Evolutionary conservation across 805 yeast genomes (phyloP), one percentile per base, ranked within the genome.

Genomic region (Starmerella apis): DNA sequence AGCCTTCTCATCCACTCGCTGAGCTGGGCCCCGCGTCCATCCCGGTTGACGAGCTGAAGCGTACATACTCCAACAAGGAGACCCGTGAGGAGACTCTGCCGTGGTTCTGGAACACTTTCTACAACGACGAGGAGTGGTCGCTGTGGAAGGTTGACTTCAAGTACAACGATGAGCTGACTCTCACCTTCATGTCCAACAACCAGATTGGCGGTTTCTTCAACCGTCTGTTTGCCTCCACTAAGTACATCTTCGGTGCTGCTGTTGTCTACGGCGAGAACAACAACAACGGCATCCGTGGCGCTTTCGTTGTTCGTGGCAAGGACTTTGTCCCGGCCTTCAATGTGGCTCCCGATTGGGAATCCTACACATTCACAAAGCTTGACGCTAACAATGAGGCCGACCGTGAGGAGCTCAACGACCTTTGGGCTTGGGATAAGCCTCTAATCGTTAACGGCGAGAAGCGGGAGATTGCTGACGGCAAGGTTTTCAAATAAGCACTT

Each of bases 321-420:
- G 95, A 90, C 56, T 72, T 63, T 67, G 77, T 62, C 51, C 95
- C 96, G 70, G 98, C 96, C 57, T 86, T 90, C 66, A 84, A 90
- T 59, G 97, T 92, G 70, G 98, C 97, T 66, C 96, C 98, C 71
- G 98, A 92, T 74, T 87, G 95, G 94, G 97, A 90, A 75, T 86
- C 96, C 45, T 90, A 86, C 75, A 66, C 68, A 53, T 86, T 78
- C 83, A 72, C 79, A 67, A 81, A 85, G 75, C 76, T 90, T 65
- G 96, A 90, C 68, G 77, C 82, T 55, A 63, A 86, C 63, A 78
- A 78, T 61, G 79, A 77, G 60, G 92, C 78, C 67, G 85, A 77
- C 76, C 81, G 76, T 71, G 84, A 75, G 57, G 85, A 86, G 65
- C 70, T 92, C 63, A 76, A 84, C 71, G 85, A 87, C 79, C 76